Evolutionary conservation across 1,284 basidiomycete species (phyloP).

Genomic region (Tylopilus sp.): DNA sequence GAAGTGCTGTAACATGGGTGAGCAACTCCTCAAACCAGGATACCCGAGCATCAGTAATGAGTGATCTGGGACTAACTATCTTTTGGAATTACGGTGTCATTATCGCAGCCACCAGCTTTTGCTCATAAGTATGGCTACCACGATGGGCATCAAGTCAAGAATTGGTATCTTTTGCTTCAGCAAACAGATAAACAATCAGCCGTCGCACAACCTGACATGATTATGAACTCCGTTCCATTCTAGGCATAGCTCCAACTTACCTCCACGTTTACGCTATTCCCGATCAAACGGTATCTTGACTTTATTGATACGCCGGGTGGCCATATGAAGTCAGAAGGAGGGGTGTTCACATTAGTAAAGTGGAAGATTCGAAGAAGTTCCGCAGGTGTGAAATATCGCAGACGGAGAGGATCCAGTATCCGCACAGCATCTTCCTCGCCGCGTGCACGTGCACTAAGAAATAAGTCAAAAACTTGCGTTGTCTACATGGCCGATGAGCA

Average conservation of each 20-base stretch:
- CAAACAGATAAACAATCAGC: slow-evolving; percentile 27
- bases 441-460: slow-evolving; percentile 44
- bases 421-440: slow-evolving; percentile 45
- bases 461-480: slow-evolving; percentile 53
- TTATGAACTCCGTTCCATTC: slow-evolving; percentile 3
- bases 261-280: slow-evolving; percentile 75
- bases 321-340: slow-evolving; percentile 48
- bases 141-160: background rate
- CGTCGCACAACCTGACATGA: slow-evolving; percentile 25
- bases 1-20: background rate
- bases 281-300: slow-evolving; percentile 68
- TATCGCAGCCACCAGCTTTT: background rate
- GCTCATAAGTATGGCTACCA: background rate
- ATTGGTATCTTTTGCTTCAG: background rate
- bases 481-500: slow-evolving; percentile 44
- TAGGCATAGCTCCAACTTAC: slow-evolving; percentile 33
- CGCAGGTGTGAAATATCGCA: slow-evolving; percentile 69
- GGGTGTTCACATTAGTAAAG: slow-evolving; percentile 38
- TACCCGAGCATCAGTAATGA: background rate
- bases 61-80: background rate
- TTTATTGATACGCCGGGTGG: slow-evolving; percentile 56
- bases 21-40: background rate
- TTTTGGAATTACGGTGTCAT: background rate
- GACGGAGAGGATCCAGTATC: slow-evolving; percentile 50
- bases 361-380: slow-evolving; percentile 68